A percentile compares a stretch with the other conserved stretches of the same genome.
Evolutionary conservation across 164 flowering plant species (phyloP).

Genomic region (Hamamelis virginiana): DNA sequence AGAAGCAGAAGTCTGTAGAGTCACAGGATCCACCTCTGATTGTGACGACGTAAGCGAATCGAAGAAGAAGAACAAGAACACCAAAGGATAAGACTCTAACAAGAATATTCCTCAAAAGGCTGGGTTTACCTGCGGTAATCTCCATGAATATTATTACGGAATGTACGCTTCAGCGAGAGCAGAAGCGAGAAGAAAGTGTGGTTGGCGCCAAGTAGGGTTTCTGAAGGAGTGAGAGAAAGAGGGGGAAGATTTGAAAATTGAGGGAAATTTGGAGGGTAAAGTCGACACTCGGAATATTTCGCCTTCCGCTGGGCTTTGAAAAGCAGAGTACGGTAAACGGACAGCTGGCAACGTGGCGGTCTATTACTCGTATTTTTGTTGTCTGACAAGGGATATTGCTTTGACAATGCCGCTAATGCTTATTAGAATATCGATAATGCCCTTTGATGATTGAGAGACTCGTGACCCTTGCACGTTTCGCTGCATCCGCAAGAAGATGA

Average conservation of each 20-base stretch:
- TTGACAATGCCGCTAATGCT: too few species aligned
- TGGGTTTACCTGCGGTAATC: slow-evolving; percentile 36
- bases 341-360: too few species aligned
- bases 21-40: slow-evolving; percentile 69
- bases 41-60: slow-evolving; percentile 70
- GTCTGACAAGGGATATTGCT: too few species aligned
- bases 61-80: slow-evolving; percentile 47
- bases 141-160: slow-evolving; percentile 40
- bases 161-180: slow-evolving; percentile 61
- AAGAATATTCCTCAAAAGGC: slow-evolving; percentile 47
- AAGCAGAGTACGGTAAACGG: too few species aligned
- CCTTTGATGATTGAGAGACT: too few species aligned
- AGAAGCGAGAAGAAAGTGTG: slow-evolving; percentile 95
- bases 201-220: slow-evolving; percentile 76
- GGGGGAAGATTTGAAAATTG: slow-evolving; percentile 28
- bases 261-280: slow-evolving; percentile 18
- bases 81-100: slow-evolving; percentile 55
- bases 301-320: too few species aligned
- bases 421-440: too few species aligned
- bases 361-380: too few species aligned
- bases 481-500: too few species aligned
- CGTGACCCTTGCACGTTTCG: too few species aligned
- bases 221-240: too few species aligned
- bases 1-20: slow-evolving; percentile 76
- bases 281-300: too few species aligned